Percentiles rank a stretch among this genome's conserved stretches.
These are phyloP conservation scores for Chytridium lagenaria DNA, from an alignment of 371 early-diverging fungal genomes.

Conservation along the genomic window DNA sequence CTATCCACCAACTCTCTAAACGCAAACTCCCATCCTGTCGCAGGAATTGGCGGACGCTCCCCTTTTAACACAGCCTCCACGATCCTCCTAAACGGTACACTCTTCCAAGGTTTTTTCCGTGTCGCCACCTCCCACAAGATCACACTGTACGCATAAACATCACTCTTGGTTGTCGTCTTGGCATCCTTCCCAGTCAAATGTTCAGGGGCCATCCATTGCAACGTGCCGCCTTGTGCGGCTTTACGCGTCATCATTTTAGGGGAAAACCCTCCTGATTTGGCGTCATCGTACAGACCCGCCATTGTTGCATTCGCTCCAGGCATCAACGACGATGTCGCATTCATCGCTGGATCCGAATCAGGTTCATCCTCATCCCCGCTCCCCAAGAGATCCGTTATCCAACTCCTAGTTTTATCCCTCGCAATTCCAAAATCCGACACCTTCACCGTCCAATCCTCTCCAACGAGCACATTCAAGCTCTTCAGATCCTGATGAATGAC, in stretches of 20 bases:
- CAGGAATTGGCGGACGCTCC: background rate
- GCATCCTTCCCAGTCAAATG: background rate
- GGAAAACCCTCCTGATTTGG: background rate
- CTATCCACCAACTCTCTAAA: slow-evolving; percentile 4
- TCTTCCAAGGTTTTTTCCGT: slow-evolving; percentile 12
- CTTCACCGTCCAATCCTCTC: slow-evolving; percentile 22
- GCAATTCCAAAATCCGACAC: slow-evolving; percentile 31
- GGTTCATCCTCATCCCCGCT: background rate
- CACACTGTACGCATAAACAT: slow-evolving; percentile 26
- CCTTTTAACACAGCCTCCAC: slow-evolving; percentile 5
- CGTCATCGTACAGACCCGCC: background rate
- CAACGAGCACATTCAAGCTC: slow-evolving; percentile 24
- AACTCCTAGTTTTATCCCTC: background rate
- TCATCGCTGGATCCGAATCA: background rate
- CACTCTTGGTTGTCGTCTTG: background rate
- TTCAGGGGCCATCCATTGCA: slow-evolving; percentile 28
- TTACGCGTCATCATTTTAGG: slow-evolving; percentile 3
- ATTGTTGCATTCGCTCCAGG: background rate
- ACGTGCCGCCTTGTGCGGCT: slow-evolving; percentile 11
- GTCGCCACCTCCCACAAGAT: slow-evolving; percentile 24
- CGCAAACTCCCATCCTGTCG: background rate
- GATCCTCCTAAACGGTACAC: slow-evolving; percentile 11
- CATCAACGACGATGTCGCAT: background rate
- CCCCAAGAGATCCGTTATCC: background rate
- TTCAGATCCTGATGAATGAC: slow-evolving; percentile 30